phyloP scores from a whole-genome alignment of 164 flowering plant genomes.

The Kalanchoe fedtschenkoi region DNA sequence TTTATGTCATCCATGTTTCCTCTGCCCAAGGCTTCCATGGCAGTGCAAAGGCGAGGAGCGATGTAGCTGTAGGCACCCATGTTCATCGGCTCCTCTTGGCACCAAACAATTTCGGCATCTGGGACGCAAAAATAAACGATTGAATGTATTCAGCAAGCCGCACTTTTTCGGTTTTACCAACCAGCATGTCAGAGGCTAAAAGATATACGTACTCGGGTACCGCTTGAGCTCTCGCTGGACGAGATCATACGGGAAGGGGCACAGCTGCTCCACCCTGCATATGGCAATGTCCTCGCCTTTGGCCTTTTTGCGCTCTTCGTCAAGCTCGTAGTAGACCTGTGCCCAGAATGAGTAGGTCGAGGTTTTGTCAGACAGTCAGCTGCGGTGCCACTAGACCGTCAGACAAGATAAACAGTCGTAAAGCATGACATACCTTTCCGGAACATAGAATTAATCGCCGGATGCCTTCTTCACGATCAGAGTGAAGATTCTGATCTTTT shows the following conservation, averaged over 20 bases:
- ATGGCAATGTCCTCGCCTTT: constrained; percentile 64
- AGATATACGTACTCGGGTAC: constrained; percentile 74
- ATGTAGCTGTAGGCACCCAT: constrained; percentile 87
- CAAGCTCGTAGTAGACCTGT: constrained; percentile 91
- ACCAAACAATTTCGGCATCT: constrained; percentile 99
- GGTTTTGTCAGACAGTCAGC: no score
- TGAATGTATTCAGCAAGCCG: neutral
- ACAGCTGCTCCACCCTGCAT: constrained; percentile 93
- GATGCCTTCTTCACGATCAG: constrained; percentile 81
- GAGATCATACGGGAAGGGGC: constrained; percentile 93
- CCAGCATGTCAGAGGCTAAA: neutral
- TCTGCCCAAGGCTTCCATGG: constrained; percentile 65
- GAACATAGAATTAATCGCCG: constrained; percentile 86
- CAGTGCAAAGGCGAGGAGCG: constrained; percentile 66
- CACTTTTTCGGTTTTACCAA: neutral
- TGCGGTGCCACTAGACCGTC: neutral
- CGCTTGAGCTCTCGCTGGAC: constrained; percentile 83
- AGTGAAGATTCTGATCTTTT: constrained; percentile 67
- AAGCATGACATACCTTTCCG: constrained; percentile 73
- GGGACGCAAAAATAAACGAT: constrained; percentile 8
- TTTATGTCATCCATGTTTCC: constrained; percentile 68
- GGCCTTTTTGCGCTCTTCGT: constrained; percentile 60
- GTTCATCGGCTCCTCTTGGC: constrained; percentile 98
- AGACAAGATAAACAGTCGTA: neutral
- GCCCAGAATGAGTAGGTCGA: neutral